phyloP scores from a whole-genome alignment of 768 basidiomycete genomes.

The Leccinum boreale region DNA sequence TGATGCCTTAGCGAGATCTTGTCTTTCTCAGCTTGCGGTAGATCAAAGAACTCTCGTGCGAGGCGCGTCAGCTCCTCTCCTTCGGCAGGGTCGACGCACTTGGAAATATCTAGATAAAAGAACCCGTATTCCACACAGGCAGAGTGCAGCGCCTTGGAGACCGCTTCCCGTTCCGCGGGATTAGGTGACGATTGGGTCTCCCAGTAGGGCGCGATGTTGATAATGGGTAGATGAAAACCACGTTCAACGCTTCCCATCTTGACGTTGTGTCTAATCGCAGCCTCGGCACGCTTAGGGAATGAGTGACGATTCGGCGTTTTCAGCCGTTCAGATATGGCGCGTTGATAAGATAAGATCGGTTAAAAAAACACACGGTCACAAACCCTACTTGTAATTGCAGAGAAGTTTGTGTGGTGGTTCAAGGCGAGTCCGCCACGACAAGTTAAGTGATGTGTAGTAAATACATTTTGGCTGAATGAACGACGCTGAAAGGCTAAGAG shows the following conservation, averaged over 20 bases:
- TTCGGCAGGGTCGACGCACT: constrained; percentile 53
- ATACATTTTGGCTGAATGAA: constrained; percentile 18
- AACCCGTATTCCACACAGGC: constrained; percentile 83
- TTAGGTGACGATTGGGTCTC: constrained; percentile 29
- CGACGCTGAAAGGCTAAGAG: constrained; percentile 14
- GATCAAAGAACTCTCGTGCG: constrained; percentile 68
- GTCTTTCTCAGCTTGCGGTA: constrained; percentile 78
- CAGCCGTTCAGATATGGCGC: background rate
- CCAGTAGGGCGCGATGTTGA: constrained; percentile 68
- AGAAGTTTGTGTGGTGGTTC: background rate
- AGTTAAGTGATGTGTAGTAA: constrained; percentile 21
- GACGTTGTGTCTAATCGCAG: background rate
- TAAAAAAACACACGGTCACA: background rate
- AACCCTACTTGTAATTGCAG: background rate
- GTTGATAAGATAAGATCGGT: constrained; percentile 19
- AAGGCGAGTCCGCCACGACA: background rate
- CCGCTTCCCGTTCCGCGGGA: constrained; percentile 39
- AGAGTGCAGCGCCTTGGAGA: constrained; percentile 57
- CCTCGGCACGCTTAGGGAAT: background rate
- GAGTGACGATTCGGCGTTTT: background rate
- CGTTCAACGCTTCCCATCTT: constrained; percentile 11
- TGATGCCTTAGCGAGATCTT: constrained; percentile 61
- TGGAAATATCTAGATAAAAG: constrained; percentile 79
- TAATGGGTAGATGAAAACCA: constrained; percentile 54
- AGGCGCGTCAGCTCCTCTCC: constrained; percentile 62